Evolutionary conservation across 1,284 basidiomycete genomes (phyloP), one percentile per base, ranked within the genome.

Genomic region (Ganoderma multipileum): DNA sequence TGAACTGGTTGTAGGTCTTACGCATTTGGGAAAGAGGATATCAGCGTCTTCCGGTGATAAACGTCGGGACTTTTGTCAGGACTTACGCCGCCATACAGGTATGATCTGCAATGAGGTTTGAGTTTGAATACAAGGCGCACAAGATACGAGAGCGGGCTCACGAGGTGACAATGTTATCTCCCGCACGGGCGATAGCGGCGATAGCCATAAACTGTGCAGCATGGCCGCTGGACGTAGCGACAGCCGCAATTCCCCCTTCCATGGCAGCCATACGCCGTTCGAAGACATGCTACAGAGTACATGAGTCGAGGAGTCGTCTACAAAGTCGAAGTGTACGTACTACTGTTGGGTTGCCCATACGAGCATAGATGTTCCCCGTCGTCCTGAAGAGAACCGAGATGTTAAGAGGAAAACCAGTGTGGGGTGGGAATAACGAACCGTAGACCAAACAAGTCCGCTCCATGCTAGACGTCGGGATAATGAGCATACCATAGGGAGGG

Each of bases 1-100:
- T 96, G 83, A 96, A 91, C 78, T 96, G 95, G 76, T 96, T 97
- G 84, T 92, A 96, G 5, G 93, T 95, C 87, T 88, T 75, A n/a
- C 39, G 20, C 2, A 36, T 50, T 50, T 6, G 50, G 12, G 30
- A 65, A 61, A 14, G 47, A 26, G 26, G 12, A 12, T 58, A n/a
- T n/a, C n/a, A n/a, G n/a, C n/a, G n/a, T n/a, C n/a, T n/a, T n/a
- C n/a, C n/a, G n/a, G n/a, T n/a, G n/a, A n/a, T n/a, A n/a, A n/a
- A n/a, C n/a, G n/a, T n/a, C n/a, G n/a, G n/a, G n/a, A n/a, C n/a
- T n/a, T n/a, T n/a, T n/a, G n/a, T n/a, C 9, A 23, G 6, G 9
- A 69, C 87, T 75, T 73, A 90, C 89, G 30, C 90, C 91, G 61
- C 91, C 91, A 69, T 92, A 93, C 6, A 93, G 80, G 74, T 84